Evolutionary conservation across 352 stramenopile species (phyloP).

Genomic region (Phytophthora colocasiae): DNA sequence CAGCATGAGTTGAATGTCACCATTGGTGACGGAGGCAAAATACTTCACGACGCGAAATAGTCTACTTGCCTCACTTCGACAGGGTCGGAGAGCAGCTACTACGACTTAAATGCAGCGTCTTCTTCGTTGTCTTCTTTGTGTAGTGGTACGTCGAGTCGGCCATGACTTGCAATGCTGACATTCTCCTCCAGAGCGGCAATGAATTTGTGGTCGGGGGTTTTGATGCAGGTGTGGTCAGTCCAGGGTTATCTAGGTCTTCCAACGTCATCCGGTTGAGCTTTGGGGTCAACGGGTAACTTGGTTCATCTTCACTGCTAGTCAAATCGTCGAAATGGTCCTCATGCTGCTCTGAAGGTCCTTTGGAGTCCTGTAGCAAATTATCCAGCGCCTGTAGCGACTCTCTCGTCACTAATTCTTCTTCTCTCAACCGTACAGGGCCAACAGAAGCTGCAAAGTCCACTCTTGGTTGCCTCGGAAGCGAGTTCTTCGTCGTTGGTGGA

Average conservation of each 20-base stretch:
- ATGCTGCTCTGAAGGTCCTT: background rate
- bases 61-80: background rate
- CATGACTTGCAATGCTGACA: slow-evolving; percentile 36
- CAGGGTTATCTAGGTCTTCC: slow-evolving; percentile 15
- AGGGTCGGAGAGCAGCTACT: slow-evolving; percentile 1
- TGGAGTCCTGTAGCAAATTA: slow-evolving; percentile 21
- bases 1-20: no score
- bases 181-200: slow-evolving; percentile 26
- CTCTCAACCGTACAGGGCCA: slow-evolving; percentile 6
- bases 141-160: slow-evolving; percentile 38
- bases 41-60: no score
- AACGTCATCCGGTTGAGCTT: slow-evolving; percentile 21
- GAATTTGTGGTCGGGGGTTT: background rate
- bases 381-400: slow-evolving; percentile 28
- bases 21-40: no score
- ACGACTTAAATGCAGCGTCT: slow-evolving; percentile 20
- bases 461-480: slow-evolving; percentile 12
- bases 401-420: slow-evolving; percentile 18
- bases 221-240: background rate
- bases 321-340: slow-evolving; percentile 15
- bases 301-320: slow-evolving; percentile 21
- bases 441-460: slow-evolving; percentile 27
- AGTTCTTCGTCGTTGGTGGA: slow-evolving; percentile 6
- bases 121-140: slow-evolving; percentile 33
- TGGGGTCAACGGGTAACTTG: slow-evolving; percentile 5